Conservation (phyloP, 1,284 basidiomycete genomes). For the Entoloma clypeatum region DNA sequence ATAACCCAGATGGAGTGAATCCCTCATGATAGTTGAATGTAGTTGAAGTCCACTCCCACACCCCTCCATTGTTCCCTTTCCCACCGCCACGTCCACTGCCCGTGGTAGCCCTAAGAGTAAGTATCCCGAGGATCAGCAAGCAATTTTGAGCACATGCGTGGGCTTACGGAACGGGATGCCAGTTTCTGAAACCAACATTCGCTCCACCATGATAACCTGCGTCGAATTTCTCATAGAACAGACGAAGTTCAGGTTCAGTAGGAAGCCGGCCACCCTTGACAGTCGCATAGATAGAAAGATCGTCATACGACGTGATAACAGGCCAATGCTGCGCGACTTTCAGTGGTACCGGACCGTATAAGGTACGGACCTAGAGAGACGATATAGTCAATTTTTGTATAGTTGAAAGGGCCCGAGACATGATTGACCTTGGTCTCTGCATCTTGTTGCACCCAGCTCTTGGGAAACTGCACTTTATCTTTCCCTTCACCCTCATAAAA, state of each 20-base stretch:
- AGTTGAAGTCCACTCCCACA: constrained; percentile 99
- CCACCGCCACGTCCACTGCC: constrained; percentile 45
- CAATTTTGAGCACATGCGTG: background rate
- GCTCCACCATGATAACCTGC: constrained; percentile 69
- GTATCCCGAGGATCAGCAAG: background rate
- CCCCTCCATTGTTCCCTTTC: constrained; percentile 84
- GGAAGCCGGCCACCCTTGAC: constrained; percentile 90
- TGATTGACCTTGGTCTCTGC: constrained; percentile 46
- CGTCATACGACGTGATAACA: constrained; percentile 75
- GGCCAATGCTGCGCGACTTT: constrained; percentile 83
- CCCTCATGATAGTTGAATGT: constrained; percentile 70
- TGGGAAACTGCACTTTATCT: constrained; percentile 49
- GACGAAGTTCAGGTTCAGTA: constrained; percentile 82
- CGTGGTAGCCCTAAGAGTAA: constrained; percentile 51
- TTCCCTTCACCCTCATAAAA: constrained; percentile 46
- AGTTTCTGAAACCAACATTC: constrained; percentile 87
- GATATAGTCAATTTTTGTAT: too few species aligned
- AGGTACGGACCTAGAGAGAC: constrained; percentile 82
- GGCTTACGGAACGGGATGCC: constrained; percentile 88
- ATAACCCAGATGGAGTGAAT: constrained; percentile 71
- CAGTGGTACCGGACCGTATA: constrained; percentile 85
- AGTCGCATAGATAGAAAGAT: constrained; percentile 76
- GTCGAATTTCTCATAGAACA: constrained; percentile 71
- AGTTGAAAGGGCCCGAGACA: too few species aligned
- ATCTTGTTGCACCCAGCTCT: constrained; percentile 61